Base-by-base conservation (phyloP, 495 filamentous ascomycete genomes). In the Penicillium salamii region DNA sequence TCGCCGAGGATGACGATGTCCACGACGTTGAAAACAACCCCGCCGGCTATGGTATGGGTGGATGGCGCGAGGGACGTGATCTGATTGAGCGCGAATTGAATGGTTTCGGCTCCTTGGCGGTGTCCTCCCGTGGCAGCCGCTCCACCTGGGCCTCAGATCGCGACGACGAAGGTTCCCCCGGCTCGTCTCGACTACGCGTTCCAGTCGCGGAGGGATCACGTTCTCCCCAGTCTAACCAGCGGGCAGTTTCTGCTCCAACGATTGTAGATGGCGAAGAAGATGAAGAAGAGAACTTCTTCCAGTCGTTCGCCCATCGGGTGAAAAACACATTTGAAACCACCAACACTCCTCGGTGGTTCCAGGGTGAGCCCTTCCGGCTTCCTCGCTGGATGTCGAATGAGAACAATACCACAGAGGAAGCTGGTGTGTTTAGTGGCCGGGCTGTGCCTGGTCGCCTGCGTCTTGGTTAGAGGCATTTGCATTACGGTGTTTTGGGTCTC, bases 51-150 rank as follows among this genome's bases (percentile, higher is more conserved):
- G 90, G 90, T 24, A 81, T 82, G n/a, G 88, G 87, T 18, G 82
- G 85, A 13, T 98, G 93, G 93, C 77, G 91, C 28, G 93, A 98
- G 72, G 93, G 93, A 12, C 79, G 88, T n/a, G 89, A 90, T 23
- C 77, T 98, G 11, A 96, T 98, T 50, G 90, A 96, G 50, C 83
- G 91, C 12, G 93, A 98, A 62, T 63, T 95, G 14, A 82, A 86
- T 41, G 86, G 85, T 0, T 59, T 76, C 38, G 76, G 72, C n/a
- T 78, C 78, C 14, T 61, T 83, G 9, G 71, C 74, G 6, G 72
- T 72, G 6, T 66, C 72, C 28, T 59, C 64, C 5, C 65, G 68
- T n/a, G 58, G 49, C 37, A 57, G 56, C 39, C 67, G 60, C 38
- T 70, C 66, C 2, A 67, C 61, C 44, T 62, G 68, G 50, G 59